Evolutionary conservation across 1,284 basidiomycete species (phyloP).

Genomic region (Trametes versicolor): DNA sequence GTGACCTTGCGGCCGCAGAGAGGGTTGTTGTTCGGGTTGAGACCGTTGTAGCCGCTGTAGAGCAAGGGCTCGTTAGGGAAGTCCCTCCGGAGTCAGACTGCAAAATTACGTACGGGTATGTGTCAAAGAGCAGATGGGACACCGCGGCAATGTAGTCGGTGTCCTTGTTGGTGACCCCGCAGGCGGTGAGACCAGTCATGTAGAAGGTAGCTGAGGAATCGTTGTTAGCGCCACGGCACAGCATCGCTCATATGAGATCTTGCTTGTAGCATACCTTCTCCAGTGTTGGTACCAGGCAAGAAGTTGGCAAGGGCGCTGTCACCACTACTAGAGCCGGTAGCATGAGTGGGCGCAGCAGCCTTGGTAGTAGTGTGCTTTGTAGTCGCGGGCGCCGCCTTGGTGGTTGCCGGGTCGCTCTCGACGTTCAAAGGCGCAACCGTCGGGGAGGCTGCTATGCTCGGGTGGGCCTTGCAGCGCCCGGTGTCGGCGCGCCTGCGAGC

Average conservation of each 20-base stretch:
- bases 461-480: slow-evolving; percentile 40
- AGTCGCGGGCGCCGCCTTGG: slow-evolving; percentile 25
- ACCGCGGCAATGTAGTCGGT: slow-evolving; percentile 68
- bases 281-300: slow-evolving; percentile 57
- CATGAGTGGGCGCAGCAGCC: slow-evolving; percentile 19
- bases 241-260: not conserved
- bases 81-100: not conserved
- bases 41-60: slow-evolving; percentile 56
- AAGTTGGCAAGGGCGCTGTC: slow-evolving; percentile 40
- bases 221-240: slow-evolving; percentile 7
- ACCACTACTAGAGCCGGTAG: slow-evolving; percentile 16
- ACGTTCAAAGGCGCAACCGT: slow-evolving; percentile 38
- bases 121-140: slow-evolving; percentile 65
- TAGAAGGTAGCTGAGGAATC: slow-evolving; percentile 62
- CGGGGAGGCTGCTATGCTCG: slow-evolving; percentile 26
- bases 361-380: slow-evolving; percentile 27
- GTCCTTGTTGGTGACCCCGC: slow-evolving; percentile 68
- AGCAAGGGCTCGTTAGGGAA: not conserved
- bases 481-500: slow-evolving; percentile 38
- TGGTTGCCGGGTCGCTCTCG: slow-evolving; percentile 28
- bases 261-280: slow-evolving; percentile 53
- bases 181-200: slow-evolving; percentile 71
- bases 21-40: slow-evolving; percentile 72
- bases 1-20: slow-evolving; percentile 61
- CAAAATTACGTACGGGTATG: slow-evolving; percentile 60